These are phyloP conservation scores for Alternaria longipes DNA, from an alignment of 2,329 filamentous ascomycete species.

Conservation along the genomic window DNA sequence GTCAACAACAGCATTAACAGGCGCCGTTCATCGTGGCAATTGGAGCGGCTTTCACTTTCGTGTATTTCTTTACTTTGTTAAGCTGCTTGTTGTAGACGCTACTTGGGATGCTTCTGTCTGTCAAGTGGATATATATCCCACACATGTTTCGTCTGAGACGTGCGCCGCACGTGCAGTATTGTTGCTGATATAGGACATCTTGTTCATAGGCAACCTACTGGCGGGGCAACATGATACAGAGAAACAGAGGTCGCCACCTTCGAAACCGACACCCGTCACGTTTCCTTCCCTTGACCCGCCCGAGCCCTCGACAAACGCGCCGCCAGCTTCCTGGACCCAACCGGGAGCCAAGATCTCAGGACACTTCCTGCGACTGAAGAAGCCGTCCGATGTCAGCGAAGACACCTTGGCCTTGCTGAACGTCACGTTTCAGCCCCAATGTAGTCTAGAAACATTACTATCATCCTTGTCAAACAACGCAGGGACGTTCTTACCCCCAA, in stretches of 20 bases:
- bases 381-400: slow-evolving; percentile 53
- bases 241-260: slow-evolving; percentile 58
- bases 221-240: slow-evolving; percentile 52
- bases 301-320: slow-evolving; percentile 31
- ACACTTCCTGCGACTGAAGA: slow-evolving; percentile 55
- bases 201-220: slow-evolving; percentile 45
- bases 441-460: slow-evolving; percentile 53
- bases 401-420: slow-evolving; percentile 56
- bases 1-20: slow-evolving; percentile 5
- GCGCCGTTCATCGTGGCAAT: background rate
- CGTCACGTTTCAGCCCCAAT: slow-evolving; percentile 50
- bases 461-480: slow-evolving; percentile 43
- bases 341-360: slow-evolving; percentile 53
- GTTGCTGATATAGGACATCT: slow-evolving; percentile 40
- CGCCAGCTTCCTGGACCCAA: slow-evolving; percentile 46
- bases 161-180: slow-evolving; percentile 35
- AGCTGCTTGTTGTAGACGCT: slow-evolving; percentile 10
- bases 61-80: background rate
- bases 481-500: slow-evolving; percentile 51
- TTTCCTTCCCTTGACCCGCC: slow-evolving; percentile 60
- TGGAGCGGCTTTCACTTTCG: background rate
- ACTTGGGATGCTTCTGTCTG: slow-evolving; percentile 26
- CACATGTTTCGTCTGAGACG: slow-evolving; percentile 41
- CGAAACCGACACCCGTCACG: slow-evolving; percentile 60
- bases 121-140: slow-evolving; percentile 29